These are phyloP conservation scores for Epichloe glyceriae DNA, from an alignment of 2,329 filamentous ascomycete genomes.

Conservation along the genomic window DNA sequence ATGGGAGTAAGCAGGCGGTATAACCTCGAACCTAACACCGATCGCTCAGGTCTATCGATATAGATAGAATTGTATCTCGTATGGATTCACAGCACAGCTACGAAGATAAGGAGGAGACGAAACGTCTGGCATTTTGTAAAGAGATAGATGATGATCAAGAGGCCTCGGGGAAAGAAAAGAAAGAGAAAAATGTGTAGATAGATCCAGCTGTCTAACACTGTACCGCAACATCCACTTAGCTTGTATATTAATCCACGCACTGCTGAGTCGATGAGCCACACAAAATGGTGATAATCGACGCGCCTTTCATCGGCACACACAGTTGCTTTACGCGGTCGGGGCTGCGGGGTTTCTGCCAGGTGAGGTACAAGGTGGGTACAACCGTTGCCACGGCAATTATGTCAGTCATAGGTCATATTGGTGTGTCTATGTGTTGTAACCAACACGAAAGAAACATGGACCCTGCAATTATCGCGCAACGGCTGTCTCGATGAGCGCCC, in stretches of 20 bases:
- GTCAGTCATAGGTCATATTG: constrained; percentile 8
- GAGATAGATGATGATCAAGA: too few relatives aligned
- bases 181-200: too few relatives aligned
- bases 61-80: too few relatives aligned
- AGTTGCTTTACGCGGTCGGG: neutral
- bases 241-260: too few relatives aligned
- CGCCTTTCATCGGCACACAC: neutral
- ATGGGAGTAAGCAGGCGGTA: too few relatives aligned
- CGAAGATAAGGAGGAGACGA: too few relatives aligned
- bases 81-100: too few relatives aligned
- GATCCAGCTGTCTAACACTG: neutral
- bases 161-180: too few relatives aligned
- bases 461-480: constrained; percentile 5
- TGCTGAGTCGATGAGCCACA: neutral
- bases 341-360: neutral
- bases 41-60: too few relatives aligned
- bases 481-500: constrained; percentile 8
- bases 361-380: neutral
- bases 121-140: too few relatives aligned
- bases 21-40: too few relatives aligned
- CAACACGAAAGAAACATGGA: constrained; percentile 4
- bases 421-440: neutral
- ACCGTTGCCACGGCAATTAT: constrained; percentile 20
- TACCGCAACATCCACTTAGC: neutral
- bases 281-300: neutral